These are phyloP conservation scores for Fraxinus baroniana DNA, from an alignment of 305 asterid species.

Conservation along the genomic window DNA sequence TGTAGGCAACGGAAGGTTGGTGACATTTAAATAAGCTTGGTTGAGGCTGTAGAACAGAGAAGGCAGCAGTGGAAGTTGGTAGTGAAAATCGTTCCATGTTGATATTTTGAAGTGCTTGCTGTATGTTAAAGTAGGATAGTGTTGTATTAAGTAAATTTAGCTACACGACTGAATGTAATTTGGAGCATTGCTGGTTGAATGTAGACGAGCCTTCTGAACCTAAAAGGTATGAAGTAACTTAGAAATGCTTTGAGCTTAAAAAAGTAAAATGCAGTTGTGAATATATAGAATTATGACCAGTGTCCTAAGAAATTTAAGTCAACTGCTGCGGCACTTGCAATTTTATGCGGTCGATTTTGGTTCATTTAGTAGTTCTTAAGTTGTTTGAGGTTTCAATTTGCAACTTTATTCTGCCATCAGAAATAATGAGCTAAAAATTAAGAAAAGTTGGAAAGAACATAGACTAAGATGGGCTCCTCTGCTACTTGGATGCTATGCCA, in stretches of 20 bases:
- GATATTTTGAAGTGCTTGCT: not conserved
- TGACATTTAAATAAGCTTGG: not conserved
- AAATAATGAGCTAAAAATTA: not conserved
- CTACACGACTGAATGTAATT: not conserved
- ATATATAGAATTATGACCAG: not conserved
- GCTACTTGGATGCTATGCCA: not conserved
- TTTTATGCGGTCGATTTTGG: not conserved
- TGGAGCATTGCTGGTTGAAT: not conserved
- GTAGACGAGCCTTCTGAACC: not conserved
- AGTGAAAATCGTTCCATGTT: not conserved
- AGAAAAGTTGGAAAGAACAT: not conserved
- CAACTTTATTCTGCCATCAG: not conserved
- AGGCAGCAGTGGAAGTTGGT: not conserved
- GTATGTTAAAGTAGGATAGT: not conserved
- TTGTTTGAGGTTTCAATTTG: not conserved
- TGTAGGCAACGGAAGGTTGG: not conserved
- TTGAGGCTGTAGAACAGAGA: not conserved
- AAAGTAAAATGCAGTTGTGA: not conserved
- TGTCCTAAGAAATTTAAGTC: not conserved
- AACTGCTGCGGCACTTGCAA: not conserved
- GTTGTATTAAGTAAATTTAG: not conserved
- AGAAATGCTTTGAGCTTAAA: not conserved
- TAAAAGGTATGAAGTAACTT: not conserved
- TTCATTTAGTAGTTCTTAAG: not conserved
- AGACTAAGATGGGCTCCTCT: constrained; percentile 3